phyloP scores from a whole-genome alignment of 2,329 filamentous ascomycete species.

The Aureobasidium sp. region DNA sequence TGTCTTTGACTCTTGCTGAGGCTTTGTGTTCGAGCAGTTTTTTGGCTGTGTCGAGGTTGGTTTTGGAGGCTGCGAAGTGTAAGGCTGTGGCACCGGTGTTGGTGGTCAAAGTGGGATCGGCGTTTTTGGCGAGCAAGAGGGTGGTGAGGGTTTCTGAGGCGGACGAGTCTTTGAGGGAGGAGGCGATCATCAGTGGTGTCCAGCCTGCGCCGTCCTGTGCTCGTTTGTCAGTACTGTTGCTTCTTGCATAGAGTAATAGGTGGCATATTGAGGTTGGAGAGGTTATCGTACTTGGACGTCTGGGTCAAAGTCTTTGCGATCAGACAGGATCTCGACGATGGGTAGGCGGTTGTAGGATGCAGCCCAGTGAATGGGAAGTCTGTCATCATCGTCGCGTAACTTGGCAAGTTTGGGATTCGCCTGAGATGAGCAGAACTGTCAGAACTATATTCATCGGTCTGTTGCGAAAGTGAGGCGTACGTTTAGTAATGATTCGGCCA shows the following conservation, averaged over 20 bases:
- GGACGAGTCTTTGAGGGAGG: constrained; percentile 61
- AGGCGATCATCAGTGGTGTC: constrained; percentile 78
- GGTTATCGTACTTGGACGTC: constrained; percentile 58
- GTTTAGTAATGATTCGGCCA: constrained; percentile 67
- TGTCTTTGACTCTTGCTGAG: constrained; percentile 72
- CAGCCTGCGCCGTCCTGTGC: constrained; percentile 65
- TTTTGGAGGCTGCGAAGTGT: constrained; percentile 87
- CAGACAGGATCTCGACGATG: constrained; percentile 64
- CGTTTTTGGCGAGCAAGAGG: constrained; percentile 59
- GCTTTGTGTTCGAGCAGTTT: constrained; percentile 69
- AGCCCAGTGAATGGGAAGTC: constrained; percentile 91
- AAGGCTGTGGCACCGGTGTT: constrained; percentile 69
- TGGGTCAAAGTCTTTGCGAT: constrained; percentile 67
- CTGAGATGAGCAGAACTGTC: constrained; percentile 32
- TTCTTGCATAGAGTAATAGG: neutral
- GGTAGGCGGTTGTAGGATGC: constrained; percentile 70
- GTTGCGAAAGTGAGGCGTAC: constrained; percentile 31
- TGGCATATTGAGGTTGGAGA: too few species aligned
- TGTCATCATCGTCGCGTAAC: constrained; percentile 73
- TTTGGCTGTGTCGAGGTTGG: constrained; percentile 71
- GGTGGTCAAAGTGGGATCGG: constrained; percentile 69
- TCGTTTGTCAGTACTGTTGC: neutral
- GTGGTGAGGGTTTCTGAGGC: constrained; percentile 59
- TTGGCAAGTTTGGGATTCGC: constrained; percentile 70
- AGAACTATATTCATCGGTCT: neutral